Conservation (phyloP, 192 early-diverging fungal species). For the Umbelopsis sp. region DNA sequence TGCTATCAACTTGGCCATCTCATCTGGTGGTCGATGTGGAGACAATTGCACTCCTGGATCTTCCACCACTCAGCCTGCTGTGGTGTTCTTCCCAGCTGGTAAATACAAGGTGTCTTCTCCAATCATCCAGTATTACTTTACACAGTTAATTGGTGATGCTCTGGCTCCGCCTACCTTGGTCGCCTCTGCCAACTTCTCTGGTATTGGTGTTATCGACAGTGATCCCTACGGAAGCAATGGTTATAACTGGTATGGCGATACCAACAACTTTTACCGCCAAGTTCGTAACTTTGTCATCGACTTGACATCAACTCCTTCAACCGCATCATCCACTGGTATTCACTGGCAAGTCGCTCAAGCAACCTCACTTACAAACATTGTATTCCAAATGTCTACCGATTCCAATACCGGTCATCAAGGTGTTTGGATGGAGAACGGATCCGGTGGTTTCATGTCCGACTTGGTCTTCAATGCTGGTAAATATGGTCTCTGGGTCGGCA, state of each 20-base stretch:
- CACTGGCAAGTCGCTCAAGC: slow-evolving; percentile 52
- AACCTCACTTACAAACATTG: slow-evolving; percentile 39
- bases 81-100: slow-evolving; percentile 49
- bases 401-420: slow-evolving; percentile 38
- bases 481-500: slow-evolving; percentile 43
- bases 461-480: slow-evolving; percentile 43
- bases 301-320: slow-evolving; percentile 30
- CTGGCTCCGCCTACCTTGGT: slow-evolving; percentile 35
- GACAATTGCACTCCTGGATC: slow-evolving; percentile 32
- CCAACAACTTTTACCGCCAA: slow-evolving; percentile 49
- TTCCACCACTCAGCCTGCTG: slow-evolving; percentile 35
- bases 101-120: slow-evolving; percentile 37
- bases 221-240: slow-evolving; percentile 38
- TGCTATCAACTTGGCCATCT: slow-evolving; percentile 45
- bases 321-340: slow-evolving; percentile 29
- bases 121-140: slow-evolving; percentile 44
- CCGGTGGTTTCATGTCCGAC: slow-evolving; percentile 49
- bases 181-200: slow-evolving; percentile 36
- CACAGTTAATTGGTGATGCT: slow-evolving; percentile 47
- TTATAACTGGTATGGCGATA: slow-evolving; percentile 38
- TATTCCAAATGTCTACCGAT: slow-evolving; percentile 33
- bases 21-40: slow-evolving; percentile 40
- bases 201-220: slow-evolving; percentile 44
- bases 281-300: slow-evolving; percentile 47
- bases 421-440: slow-evolving; percentile 51